These are phyloP conservation scores for Pisolithus thermaeus DNA, from an alignment of 1,284 basidiomycete species.

Conservation along the genomic window DNA sequence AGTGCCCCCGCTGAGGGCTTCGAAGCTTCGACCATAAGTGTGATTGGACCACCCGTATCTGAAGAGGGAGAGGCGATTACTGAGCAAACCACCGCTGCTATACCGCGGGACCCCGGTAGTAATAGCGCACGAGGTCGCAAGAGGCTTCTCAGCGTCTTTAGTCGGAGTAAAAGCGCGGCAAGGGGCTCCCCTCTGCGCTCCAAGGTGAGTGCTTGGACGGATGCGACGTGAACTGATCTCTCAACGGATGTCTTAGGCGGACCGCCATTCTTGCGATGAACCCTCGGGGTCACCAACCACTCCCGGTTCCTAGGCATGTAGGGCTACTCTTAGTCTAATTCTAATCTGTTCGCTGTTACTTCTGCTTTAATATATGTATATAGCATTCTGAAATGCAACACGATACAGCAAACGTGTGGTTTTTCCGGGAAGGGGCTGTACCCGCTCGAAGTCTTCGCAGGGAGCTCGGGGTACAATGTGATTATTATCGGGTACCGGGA, in stretches of 20 bases:
- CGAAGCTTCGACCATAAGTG: neutral
- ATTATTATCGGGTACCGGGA: too few species aligned
- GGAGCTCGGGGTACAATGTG: too few species aligned
- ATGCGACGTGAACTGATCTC: neutral
- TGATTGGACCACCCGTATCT: conserved; percentile 13
- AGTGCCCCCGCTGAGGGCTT: conserved; percentile 6
- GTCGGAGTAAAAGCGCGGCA: conserved; percentile 18
- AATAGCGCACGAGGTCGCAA: conserved; percentile 18
- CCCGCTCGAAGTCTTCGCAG: too few species aligned
- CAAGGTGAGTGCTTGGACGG: conserved; percentile 12
- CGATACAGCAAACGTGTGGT: too few species aligned
- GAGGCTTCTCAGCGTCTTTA: conserved; percentile 23
- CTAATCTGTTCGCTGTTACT: neutral
- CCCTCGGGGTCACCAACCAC: neutral
- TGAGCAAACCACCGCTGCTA: conserved; percentile 1
- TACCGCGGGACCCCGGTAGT: conserved; percentile 6
- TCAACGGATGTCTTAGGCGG: conserved; percentile 4
- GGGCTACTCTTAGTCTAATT: neutral
- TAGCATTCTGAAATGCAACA: neutral
- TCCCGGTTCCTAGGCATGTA: neutral
- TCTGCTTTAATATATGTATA: neutral
- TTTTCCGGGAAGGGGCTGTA: too few species aligned
- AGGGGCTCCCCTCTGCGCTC: neutral
- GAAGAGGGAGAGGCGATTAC: conserved; percentile 20
- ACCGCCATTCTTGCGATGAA: conserved; percentile 7